phyloP scores from a whole-genome alignment of 208 protist species.

The Histomonas meleagridis region DNA sequence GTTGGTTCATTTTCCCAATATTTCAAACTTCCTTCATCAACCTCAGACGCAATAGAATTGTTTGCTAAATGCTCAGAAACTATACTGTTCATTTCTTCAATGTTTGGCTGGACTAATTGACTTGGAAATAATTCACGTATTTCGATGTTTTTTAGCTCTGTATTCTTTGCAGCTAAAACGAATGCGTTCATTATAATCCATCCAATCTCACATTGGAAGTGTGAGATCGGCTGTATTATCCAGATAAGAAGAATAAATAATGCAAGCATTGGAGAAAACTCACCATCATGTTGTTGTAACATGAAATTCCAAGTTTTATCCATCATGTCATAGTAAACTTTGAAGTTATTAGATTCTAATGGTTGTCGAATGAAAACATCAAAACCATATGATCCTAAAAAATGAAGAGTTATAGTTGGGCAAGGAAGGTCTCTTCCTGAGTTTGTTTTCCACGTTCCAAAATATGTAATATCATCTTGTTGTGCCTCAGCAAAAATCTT shows the following conservation, averaged over 20 bases:
- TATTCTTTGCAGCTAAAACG: neutral
- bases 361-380: neutral
- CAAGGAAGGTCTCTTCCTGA: neutral
- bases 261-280: neutral
- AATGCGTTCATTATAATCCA: neutral
- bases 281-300: neutral
- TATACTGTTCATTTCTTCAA: too few species aligned
- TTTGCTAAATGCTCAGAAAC: too few species aligned
- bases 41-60: too few species aligned
- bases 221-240: neutral
- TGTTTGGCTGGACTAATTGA: too few species aligned
- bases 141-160: too few species aligned
- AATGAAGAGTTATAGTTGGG: neutral
- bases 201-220: neutral
- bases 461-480: neutral
- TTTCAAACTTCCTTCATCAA: too few species aligned
- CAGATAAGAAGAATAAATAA: neutral
- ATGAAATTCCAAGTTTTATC: neutral
- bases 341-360: neutral
- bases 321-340: too few species aligned
- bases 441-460: neutral
- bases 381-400: neutral
- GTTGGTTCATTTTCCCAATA: too few species aligned
- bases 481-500: neutral
- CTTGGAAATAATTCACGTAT: too few species aligned